Conservation (phyloP, 805 yeast genomes). For the Monosporozyma solicola region DNA sequence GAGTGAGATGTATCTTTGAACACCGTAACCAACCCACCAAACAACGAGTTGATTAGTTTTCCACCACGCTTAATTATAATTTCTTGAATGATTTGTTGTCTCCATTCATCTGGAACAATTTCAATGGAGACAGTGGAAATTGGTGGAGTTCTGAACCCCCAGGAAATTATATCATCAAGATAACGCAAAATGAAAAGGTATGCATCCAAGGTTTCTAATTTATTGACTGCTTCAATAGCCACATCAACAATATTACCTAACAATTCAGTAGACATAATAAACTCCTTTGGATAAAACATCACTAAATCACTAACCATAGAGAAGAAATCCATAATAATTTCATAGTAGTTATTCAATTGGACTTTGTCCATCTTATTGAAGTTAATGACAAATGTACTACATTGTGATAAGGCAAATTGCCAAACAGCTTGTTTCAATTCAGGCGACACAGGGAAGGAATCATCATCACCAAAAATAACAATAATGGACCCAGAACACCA, state of each 20-base stretch:
- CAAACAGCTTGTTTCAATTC: conserved; percentile 54
- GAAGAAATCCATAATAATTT: conserved; percentile 79
- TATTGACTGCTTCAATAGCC: conserved; percentile 41
- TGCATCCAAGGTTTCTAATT: conserved; percentile 61
- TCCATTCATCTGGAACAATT: conserved; percentile 47
- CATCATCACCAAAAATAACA: conserved; percentile 59
- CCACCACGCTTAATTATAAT: conserved; percentile 50
- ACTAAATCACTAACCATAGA: conserved; percentile 69
- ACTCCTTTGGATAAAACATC: conserved; percentile 49
- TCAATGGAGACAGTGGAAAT: conserved; percentile 51
- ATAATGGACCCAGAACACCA: conserved; percentile 84
- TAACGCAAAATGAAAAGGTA: conserved; percentile 62
- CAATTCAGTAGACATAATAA: conserved; percentile 32
- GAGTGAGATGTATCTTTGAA: conserved; percentile 62
- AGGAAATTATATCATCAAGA: conserved; percentile 70
- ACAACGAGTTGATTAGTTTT: conserved; percentile 39
- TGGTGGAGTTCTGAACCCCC: conserved; percentile 81
- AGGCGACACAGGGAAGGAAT: conserved; percentile 24
- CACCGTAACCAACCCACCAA: conserved; percentile 60
- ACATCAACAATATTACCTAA: conserved; percentile 49
- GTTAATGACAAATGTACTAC: conserved; percentile 44
- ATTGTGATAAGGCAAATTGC: conserved; percentile 64
- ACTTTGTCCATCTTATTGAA: conserved; percentile 22
- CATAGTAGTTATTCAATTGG: conserved; percentile 30
- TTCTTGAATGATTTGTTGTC: conserved; percentile 36